A percentile compares a stretch with the other conserved stretches of the same genome.
These are phyloP conservation scores for Auricularia heimuer DNA, from an alignment of 768 basidiomycete genomes.

Conservation along the genomic window DNA sequence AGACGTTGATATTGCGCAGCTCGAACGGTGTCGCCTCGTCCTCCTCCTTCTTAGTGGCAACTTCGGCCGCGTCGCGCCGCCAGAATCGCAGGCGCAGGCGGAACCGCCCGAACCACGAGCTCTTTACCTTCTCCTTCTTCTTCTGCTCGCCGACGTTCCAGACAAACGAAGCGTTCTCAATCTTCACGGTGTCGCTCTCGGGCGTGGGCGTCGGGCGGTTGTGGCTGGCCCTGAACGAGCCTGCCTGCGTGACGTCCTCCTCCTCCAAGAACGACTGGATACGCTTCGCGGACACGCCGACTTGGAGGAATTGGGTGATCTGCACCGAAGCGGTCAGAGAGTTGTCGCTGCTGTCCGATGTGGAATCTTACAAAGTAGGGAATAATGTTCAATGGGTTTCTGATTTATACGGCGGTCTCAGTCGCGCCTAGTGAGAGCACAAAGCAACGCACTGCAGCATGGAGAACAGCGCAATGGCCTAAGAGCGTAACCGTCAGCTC, in stretches of 20 bases:
- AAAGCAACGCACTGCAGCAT: constrained; percentile 45
- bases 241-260: constrained; percentile 47
- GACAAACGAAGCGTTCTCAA: constrained; percentile 48
- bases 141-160: constrained; percentile 47
- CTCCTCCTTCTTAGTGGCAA: constrained; percentile 15
- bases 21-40: constrained; percentile 37
- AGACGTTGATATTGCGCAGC: constrained; percentile 52
- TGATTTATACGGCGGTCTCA: constrained; percentile 19
- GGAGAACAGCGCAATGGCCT: constrained; percentile 72
- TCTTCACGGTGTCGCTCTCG: constrained; percentile 37
- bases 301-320: constrained; percentile 24
- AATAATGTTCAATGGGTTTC: constrained; percentile 62
- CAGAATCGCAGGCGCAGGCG: constrained; percentile 1
- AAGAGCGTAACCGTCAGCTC: neutral
- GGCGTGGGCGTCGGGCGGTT: constrained; percentile 16
- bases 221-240: constrained; percentile 54
- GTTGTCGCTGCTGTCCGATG: constrained; percentile 32
- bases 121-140: constrained; percentile 12
- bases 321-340: neutral
- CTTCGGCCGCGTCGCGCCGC: constrained; percentile 10
- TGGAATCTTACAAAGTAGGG: constrained; percentile 66
- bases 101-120: neutral
- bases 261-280: constrained; percentile 60
- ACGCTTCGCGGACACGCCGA: constrained; percentile 54
- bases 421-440: neutral